Evolutionary conservation across 177 flowering plant species (phyloP).

Genomic region (Vitis hybrid): DNA sequence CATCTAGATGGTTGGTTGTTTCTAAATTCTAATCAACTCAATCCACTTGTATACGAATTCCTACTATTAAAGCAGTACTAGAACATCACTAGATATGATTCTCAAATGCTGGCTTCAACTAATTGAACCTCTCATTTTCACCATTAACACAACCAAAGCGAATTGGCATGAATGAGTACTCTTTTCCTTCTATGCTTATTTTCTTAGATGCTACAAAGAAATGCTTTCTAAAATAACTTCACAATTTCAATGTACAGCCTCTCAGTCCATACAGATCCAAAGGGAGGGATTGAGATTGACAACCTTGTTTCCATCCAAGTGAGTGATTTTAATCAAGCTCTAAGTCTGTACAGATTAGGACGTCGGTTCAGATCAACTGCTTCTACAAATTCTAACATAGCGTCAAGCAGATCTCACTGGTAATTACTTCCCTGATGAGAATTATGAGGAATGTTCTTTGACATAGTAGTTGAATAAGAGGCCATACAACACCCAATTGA

Average conservation of each 20-base stretch:
- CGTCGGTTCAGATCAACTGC: constrained; percentile 63
- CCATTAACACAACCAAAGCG: background rate
- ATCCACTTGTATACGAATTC: too few species aligned
- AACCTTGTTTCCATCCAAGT: constrained; percentile 56
- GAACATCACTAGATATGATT: background rate
- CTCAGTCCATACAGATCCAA: constrained; percentile 49
- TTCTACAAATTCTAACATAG: constrained; percentile 47
- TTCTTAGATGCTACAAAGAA: background rate
- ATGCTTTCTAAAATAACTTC: constrained; percentile 5
- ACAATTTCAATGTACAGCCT: constrained; percentile 34
- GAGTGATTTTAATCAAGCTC: constrained; percentile 49
- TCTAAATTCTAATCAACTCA: too few species aligned
- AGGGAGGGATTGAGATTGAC: constrained; percentile 50
- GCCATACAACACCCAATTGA: background rate
- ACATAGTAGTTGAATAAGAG: background rate
- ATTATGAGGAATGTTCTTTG: background rate
- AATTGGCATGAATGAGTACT: background rate
- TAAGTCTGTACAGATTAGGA: constrained; percentile 48
- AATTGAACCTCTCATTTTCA: background rate
- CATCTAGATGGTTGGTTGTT: too few species aligned
- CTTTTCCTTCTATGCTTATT: background rate
- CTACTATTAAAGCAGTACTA: too few species aligned
- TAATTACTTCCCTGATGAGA: constrained; percentile 20
- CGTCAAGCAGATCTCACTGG: constrained; percentile 79
- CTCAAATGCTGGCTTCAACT: background rate